Conservation (phyloP, 108 stramenopile genomes). For the Cyclotella baltica region DNA sequence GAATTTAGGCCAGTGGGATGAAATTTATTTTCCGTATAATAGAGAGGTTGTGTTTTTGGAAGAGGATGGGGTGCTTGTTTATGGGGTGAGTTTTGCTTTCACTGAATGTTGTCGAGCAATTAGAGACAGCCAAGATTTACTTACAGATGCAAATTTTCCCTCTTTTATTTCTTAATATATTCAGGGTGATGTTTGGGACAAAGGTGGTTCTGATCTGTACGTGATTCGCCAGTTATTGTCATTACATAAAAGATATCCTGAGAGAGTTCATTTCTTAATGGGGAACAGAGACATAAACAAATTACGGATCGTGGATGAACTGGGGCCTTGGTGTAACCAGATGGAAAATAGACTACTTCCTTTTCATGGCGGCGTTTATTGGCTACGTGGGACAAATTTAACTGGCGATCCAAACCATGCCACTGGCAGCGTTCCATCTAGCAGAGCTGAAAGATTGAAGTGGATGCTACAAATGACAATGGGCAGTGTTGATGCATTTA, state of each 20-base stretch:
- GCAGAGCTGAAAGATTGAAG: constrained; percentile 66
- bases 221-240: constrained; percentile 81
- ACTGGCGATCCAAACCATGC: constrained; percentile 52
- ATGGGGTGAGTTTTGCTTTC: constrained; percentile 29
- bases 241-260: constrained; percentile 70
- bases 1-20: constrained; percentile 36
- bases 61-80: constrained; percentile 44
- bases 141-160: not conserved
- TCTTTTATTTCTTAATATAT: constrained; percentile 50
- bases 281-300: constrained; percentile 94
- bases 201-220: constrained; percentile 87
- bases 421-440: constrained; percentile 15
- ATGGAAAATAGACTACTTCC: constrained; percentile 33
- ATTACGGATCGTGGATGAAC: constrained; percentile 77
- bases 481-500: constrained; percentile 86
- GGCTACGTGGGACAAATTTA: constrained; percentile 65
- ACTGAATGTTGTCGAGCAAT: not conserved
- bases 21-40: constrained; percentile 72
- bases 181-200: constrained; percentile 90
- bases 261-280: constrained; percentile 82
- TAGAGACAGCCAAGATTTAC: not conserved
- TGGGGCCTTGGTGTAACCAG: constrained; percentile 38
- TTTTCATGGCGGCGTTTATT: constrained; percentile 72
- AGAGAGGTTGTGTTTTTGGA: constrained; percentile 66
- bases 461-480: constrained; percentile 84